Conservation (phyloP, 2,329 filamentous ascomycete species). For the Helotiales sp. region DNA sequence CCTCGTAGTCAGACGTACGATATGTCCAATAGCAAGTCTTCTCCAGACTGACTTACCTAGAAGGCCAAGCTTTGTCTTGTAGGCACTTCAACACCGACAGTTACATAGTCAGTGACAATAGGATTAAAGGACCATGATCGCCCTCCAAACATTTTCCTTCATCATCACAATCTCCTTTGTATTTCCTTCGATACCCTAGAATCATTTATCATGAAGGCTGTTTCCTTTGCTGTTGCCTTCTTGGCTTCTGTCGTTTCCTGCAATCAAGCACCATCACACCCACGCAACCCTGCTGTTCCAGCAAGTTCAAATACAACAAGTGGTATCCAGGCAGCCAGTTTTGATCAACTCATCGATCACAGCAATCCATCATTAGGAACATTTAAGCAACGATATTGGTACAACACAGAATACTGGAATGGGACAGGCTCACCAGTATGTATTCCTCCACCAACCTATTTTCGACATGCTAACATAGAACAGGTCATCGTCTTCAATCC, state of each 20-base stretch:
- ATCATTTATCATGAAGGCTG: background rate
- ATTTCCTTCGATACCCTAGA: background rate
- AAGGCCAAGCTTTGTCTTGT: background rate
- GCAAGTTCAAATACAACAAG: background rate
- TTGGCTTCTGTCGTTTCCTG: background rate
- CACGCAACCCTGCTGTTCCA: background rate
- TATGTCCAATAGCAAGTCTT: background rate
- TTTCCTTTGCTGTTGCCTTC: background rate
- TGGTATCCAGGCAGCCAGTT: constrained; percentile 28
- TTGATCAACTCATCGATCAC: constrained; percentile 59
- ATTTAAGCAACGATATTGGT: constrained; percentile 54
- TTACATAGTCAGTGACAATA: background rate
- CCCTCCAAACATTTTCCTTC: background rate
- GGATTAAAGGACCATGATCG: background rate
- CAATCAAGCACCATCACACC: background rate
- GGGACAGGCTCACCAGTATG: constrained; percentile 52
- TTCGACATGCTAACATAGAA: background rate
- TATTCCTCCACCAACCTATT: background rate
- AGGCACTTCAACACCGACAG: background rate
- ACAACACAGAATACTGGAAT: constrained; percentile 47
- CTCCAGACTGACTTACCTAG: too few species aligned
- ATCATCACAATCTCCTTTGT: background rate
- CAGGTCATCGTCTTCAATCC: constrained; percentile 45
- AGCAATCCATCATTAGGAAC: constrained; percentile 50
- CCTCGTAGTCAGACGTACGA: background rate